phyloP scores from a whole-genome alignment of 805 yeast genomes.

The Zygotorulaspora florentina region DNA sequence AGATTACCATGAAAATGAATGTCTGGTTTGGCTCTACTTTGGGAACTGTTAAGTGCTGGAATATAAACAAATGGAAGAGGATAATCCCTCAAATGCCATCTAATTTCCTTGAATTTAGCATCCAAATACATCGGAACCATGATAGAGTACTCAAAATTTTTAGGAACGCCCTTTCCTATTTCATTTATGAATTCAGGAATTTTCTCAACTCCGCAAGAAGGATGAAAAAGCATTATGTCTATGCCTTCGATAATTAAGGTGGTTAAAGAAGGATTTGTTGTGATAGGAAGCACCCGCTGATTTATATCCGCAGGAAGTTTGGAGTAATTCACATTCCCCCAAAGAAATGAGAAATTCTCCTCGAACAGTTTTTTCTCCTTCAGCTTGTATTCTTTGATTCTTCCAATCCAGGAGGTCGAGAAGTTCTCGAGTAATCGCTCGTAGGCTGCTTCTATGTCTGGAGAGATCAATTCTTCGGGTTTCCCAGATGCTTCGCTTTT shows the following conservation, averaged over 20 bases:
- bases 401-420: constrained; percentile 66
- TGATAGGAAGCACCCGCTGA: constrained; percentile 45
- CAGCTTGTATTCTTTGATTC: constrained; percentile 48
- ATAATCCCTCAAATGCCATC: constrained; percentile 76
- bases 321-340: constrained; percentile 38
- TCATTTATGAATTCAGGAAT: constrained; percentile 61
- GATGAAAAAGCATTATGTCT: constrained; percentile 46
- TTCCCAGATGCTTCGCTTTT: not conserved
- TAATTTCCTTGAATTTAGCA: constrained; percentile 53
- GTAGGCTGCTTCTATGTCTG: constrained; percentile 15
- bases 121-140: constrained; percentile 61
- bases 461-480: constrained; percentile 8
- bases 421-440: constrained; percentile 43
- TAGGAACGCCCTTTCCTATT: constrained; percentile 81
- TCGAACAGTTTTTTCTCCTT: constrained; percentile 40
- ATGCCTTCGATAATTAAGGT: constrained; percentile 47
- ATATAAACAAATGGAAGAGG: constrained; percentile 79
- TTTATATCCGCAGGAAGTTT: constrained; percentile 40
- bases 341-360: constrained; percentile 39
- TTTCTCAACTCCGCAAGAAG: constrained; percentile 47
- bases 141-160: constrained; percentile 61
- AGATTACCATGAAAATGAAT: constrained; percentile 56
- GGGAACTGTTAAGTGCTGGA: constrained; percentile 46
- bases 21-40: constrained; percentile 27
- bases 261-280: constrained; percentile 50